These are phyloP conservation scores for Lasiosphaeriaceae sp. DNA, from an alignment of 495 filamentous ascomycete genomes.

Conservation along the genomic window DNA sequence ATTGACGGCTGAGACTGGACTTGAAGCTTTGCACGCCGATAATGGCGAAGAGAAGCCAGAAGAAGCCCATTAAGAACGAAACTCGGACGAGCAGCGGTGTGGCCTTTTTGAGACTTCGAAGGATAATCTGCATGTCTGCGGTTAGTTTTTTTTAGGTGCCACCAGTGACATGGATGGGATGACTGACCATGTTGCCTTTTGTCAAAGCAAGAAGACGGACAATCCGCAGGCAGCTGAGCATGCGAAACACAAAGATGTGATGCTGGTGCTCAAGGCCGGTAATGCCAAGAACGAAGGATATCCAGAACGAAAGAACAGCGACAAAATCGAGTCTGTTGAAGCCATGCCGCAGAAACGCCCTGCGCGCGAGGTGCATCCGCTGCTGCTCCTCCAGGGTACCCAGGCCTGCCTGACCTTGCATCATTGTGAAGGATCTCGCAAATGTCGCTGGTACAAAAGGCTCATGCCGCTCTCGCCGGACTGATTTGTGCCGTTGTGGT, in stretches of 20 bases:
- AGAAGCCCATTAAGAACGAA: constrained; percentile 93
- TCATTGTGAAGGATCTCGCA: constrained; percentile 76
- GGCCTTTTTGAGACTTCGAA: constrained; percentile 92
- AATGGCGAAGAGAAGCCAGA: constrained; percentile 98
- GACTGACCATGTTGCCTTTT: constrained; percentile 76
- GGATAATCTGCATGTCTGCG: constrained; percentile 60
- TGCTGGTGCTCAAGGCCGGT: constrained; percentile 59
- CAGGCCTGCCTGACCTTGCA: constrained; percentile 47
- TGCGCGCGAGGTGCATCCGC: constrained; percentile 77
- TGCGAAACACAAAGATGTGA: constrained; percentile 86
- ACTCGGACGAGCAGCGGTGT: constrained; percentile 92
- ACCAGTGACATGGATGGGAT: neutral
- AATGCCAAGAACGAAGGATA: constrained; percentile 70
- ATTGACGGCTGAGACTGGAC: constrained; percentile 80
- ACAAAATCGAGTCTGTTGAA: constrained; percentile 96
- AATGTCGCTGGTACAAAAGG: constrained; percentile 63
- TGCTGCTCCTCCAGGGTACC: constrained; percentile 73
- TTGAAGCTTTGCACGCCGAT: constrained; percentile 98
- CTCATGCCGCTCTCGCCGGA: constrained; percentile 38
- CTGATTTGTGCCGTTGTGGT: constrained; percentile 68
- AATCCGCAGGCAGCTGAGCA: constrained; percentile 93
- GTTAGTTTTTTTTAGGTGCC: constrained; percentile 18
- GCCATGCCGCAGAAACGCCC: constrained; percentile 88
- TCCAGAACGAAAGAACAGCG: constrained; percentile 94
- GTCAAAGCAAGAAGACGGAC: constrained; percentile 84